A percentile compares a stretch with the other conserved stretches of the same genome.
Conservation (phyloP, 495 filamentous ascomycete species). For the Niebla homalea region DNA sequence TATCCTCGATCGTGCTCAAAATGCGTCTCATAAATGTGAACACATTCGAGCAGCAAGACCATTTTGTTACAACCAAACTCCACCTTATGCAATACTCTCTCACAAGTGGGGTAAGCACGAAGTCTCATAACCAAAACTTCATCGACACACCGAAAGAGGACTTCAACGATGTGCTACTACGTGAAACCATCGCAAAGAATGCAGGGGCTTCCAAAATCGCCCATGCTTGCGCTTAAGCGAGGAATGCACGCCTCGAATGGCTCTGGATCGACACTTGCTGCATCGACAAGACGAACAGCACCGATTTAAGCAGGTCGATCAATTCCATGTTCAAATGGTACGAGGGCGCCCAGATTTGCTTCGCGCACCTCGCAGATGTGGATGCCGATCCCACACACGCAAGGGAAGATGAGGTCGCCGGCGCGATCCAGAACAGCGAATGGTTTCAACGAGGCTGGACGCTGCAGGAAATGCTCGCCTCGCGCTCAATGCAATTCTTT, state of each 20-base stretch:
- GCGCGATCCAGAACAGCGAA: background rate
- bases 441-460: slow-evolving; percentile 34
- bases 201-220: slow-evolving; percentile 19
- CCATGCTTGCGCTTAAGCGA: slow-evolving; percentile 20
- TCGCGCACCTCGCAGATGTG: slow-evolving; percentile 19
- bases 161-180: background rate
- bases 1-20: background rate
- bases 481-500: slow-evolving; percentile 19
- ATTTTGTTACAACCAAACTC: too few relatives aligned
- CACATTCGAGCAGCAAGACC: background rate
- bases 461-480: slow-evolving; percentile 28
- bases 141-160: slow-evolving; percentile 9
- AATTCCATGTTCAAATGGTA: slow-evolving; percentile 26
- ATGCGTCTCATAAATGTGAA: background rate
- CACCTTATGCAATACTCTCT: slow-evolving; percentile 22
- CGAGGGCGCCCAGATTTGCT: slow-evolving; percentile 15
- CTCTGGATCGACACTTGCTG: slow-evolving; percentile 27
- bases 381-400: too few relatives aligned
- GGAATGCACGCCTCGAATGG: slow-evolving; percentile 19
- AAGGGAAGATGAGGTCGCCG: background rate
- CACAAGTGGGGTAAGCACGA: slow-evolving; percentile 14
- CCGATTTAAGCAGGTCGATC: slow-evolving; percentile 22
- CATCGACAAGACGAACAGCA: slow-evolving; percentile 25
- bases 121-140: slow-evolving; percentile 19
- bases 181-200: slow-evolving; percentile 4